phyloP scores from a whole-genome alignment of 2,329 filamentous ascomycete species.

The Scorias spongiosa region DNA sequence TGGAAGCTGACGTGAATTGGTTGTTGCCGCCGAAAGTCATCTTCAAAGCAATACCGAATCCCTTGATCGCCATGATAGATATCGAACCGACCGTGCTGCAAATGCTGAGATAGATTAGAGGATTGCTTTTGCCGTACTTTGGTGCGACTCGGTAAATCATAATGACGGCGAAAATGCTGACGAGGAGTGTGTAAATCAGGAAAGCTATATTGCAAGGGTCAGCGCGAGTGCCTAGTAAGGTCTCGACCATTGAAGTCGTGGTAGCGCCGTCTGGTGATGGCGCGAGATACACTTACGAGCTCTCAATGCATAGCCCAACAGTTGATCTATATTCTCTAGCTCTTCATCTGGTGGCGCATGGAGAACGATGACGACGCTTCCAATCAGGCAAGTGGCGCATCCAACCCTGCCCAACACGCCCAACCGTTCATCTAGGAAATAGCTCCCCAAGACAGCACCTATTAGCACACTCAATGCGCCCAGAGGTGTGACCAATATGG shows the following conservation, averaged over 20 bases:
- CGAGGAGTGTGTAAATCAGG: slow-evolving; percentile 66
- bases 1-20: slow-evolving; percentile 87
- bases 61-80: slow-evolving; percentile 98
- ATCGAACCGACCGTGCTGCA: slow-evolving; percentile 95
- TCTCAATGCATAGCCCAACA: slow-evolving; percentile 77
- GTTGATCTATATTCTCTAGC: slow-evolving; percentile 80
- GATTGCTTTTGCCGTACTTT: slow-evolving; percentile 82
- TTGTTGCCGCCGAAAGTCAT: slow-evolving; percentile 86
- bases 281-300: slow-evolving; percentile 49
- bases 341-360: slow-evolving; percentile 91
- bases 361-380: slow-evolving; percentile 91
- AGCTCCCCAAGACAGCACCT: slow-evolving; percentile 81
- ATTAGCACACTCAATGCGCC: slow-evolving; percentile 91
- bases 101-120: slow-evolving; percentile 90
- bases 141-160: slow-evolving; percentile 97
- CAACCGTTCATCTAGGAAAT: slow-evolving; percentile 80
- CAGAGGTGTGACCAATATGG: slow-evolving; percentile 92
- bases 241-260: background rate
- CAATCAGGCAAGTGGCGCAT: slow-evolving; percentile 89
- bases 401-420: slow-evolving; percentile 87
- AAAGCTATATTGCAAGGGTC: slow-evolving; percentile 47
- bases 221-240: slow-evolving; percentile 4
- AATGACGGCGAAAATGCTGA: slow-evolving; percentile 68
- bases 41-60: slow-evolving; percentile 93
- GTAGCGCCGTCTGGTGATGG: background rate